Percentiles rank a stretch among this genome's conserved stretches.
Evolutionary conservation across 2,329 filamentous ascomycete species (phyloP).

Genomic region (Fusarium heterosporum): DNA sequence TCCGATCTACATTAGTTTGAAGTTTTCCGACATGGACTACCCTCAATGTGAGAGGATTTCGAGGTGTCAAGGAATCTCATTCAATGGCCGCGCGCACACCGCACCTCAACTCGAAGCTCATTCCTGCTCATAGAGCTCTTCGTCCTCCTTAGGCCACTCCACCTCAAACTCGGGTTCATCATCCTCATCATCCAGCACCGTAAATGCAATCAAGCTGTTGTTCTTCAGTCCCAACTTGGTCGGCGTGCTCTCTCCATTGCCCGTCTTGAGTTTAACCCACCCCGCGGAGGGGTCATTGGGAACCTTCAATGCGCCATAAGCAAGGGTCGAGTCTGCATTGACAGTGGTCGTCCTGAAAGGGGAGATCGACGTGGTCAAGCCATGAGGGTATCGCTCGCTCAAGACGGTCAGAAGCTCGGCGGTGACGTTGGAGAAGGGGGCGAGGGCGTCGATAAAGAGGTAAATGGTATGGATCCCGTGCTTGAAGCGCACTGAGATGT

Average conservation of each 20-base stretch:
- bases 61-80: too few species aligned
- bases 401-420: conserved; percentile 69
- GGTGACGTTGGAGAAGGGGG: conserved; percentile 68
- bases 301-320: conserved; percentile 60
- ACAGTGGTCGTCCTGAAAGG: conserved; percentile 54
- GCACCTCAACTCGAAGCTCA: not conserved
- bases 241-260: conserved; percentile 54
- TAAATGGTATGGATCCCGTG: conserved; percentile 77
- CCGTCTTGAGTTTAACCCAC: conserved; percentile 61
- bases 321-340: conserved; percentile 57
- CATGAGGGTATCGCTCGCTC: conserved; percentile 66
- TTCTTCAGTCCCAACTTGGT: conserved; percentile 59
- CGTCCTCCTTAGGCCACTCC: conserved; percentile 59
- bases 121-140: conserved; percentile 49
- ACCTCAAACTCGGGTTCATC: conserved; percentile 59
- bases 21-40: not conserved
- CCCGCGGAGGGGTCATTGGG: conserved; percentile 60
- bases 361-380: conserved; percentile 57
- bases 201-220: conserved; percentile 63
- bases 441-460: conserved; percentile 70
- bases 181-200: conserved; percentile 55
- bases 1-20: not conserved
- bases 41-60: not conserved
- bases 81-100: rapidly evolving
- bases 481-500: conserved; percentile 77